Evolutionary conservation across 208 protist genomes (phyloP).

Genomic region (Crithidia sp.): DNA sequence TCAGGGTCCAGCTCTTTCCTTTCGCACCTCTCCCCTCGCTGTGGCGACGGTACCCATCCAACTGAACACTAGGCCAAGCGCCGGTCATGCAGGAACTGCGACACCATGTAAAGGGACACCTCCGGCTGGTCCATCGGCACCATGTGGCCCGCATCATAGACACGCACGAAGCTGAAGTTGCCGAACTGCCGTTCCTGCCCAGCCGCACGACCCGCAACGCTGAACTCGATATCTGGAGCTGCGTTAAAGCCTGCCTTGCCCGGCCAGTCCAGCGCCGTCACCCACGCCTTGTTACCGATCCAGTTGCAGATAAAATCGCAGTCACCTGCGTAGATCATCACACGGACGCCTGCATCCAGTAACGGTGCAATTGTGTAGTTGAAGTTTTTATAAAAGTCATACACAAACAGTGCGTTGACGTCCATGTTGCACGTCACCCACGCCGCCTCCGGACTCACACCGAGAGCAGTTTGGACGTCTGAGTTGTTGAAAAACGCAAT

Average conservation of each 20-base stretch:
- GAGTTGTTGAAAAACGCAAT: constrained; percentile 52
- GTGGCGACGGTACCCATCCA: too few relatives aligned
- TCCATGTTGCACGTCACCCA: constrained; percentile 77
- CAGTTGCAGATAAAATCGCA: constrained; percentile 94
- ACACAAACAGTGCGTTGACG: constrained; percentile 48
- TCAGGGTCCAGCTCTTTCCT: too few relatives aligned
- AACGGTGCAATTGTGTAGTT: constrained; percentile 58
- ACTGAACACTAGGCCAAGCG: too few relatives aligned
- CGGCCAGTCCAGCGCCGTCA: constrained; percentile 64
- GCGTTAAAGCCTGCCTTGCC: constrained; percentile 56
- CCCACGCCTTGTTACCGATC: constrained; percentile 89
- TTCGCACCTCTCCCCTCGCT: too few relatives aligned
- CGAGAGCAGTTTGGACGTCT: constrained; percentile 63
- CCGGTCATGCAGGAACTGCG: constrained; percentile 24
- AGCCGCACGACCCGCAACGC: constrained; percentile 24
- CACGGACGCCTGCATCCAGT: constrained; percentile 63
- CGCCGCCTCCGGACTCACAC: constrained; percentile 32
- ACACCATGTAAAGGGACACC: constrained; percentile 54
- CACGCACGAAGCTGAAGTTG: constrained; percentile 73
- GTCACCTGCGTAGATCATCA: constrained; percentile 91
- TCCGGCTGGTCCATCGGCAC: constrained; percentile 85
- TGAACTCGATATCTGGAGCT: constrained; percentile 33
- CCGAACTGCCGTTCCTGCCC: constrained; percentile 33
- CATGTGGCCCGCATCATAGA: constrained; percentile 86
- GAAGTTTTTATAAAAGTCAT: constrained; percentile 74